Evolutionary conservation across 345 rosid species (phyloP).

Genomic region (Hypericum perforatum): DNA sequence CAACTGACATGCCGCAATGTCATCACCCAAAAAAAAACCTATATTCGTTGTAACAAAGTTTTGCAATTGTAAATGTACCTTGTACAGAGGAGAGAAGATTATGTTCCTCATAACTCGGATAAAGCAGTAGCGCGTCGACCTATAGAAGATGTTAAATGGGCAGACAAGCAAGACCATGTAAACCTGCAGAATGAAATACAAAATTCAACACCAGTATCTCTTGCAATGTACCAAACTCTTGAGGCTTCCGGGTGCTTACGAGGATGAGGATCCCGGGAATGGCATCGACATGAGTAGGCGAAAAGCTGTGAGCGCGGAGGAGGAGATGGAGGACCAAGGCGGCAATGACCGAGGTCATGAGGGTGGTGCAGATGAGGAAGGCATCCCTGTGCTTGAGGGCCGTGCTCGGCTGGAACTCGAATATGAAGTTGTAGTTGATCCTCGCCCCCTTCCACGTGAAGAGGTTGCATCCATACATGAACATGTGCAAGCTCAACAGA

Average conservation of each 20-base stretch:
- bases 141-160: conserved; percentile 71
- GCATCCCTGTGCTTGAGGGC: conserved; percentile 54
- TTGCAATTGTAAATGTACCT: conserved; percentile 27
- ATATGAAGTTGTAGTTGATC: conserved; percentile 79
- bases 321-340: conserved; percentile 49
- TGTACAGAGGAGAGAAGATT: conserved; percentile 77
- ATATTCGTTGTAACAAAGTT: too few relatives aligned
- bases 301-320: conserved; percentile 47
- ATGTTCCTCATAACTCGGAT: conserved; percentile 67
- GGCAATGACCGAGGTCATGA: neutral
- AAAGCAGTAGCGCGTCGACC: conserved; percentile 79
- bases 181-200: conserved; percentile 31
- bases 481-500: conserved; percentile 82
- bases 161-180: conserved; percentile 51
- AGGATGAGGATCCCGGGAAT: conserved; percentile 81
- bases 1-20: too few relatives aligned
- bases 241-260: conserved; percentile 20
- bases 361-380: conserved; percentile 1
- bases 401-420: conserved; percentile 64
- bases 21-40: too few relatives aligned
- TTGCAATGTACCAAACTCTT: too few relatives aligned
- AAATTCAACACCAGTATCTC: too few relatives aligned
- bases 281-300: conserved; percentile 48
- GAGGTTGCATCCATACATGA: conserved; percentile 86
- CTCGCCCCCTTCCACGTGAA: conserved; percentile 76